These are phyloP conservation scores for Lachnellula subtilissima DNA, from an alignment of 2,329 filamentous ascomycete species.

Conservation along the genomic window DNA sequence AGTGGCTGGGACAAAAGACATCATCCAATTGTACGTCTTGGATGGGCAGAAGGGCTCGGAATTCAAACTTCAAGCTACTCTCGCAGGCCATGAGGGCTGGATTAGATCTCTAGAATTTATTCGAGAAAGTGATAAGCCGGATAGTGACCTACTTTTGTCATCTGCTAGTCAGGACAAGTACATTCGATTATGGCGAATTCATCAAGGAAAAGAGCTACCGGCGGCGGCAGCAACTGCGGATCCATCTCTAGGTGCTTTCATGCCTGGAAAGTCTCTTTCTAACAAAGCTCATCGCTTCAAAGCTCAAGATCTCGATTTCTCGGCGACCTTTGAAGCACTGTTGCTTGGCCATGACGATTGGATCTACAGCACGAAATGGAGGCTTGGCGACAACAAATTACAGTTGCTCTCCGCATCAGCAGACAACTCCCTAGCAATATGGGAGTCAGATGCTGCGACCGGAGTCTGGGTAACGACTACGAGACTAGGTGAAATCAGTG, in stretches of 20 bases:
- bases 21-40: constrained; percentile 74
- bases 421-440: constrained; percentile 90
- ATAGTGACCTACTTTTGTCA: constrained; percentile 72
- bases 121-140: constrained; percentile 48
- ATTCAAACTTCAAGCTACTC: constrained; percentile 69
- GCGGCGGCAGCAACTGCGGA: constrained; percentile 51
- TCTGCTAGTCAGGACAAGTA: constrained; percentile 98
- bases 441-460: constrained; percentile 77
- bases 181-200: constrained; percentile 85
- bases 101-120: constrained; percentile 80
- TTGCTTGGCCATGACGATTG: constrained; percentile 95
- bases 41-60: constrained; percentile 37
- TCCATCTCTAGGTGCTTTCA: constrained; percentile 51
- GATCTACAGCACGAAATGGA: constrained; percentile 74
- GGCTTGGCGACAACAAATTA: constrained; percentile 39
- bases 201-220: constrained; percentile 62
- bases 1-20: constrained; percentile 76
- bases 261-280: constrained; percentile 68
- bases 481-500: constrained; percentile 86
- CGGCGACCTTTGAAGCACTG: constrained; percentile 87
- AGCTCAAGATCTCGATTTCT: constrained; percentile 57
- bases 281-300: constrained; percentile 84
- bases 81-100: constrained; percentile 93
- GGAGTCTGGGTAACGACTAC: constrained; percentile 88
- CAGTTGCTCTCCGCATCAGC: constrained; percentile 86